Evolutionary conservation across 768 basidiomycete genomes (phyloP).

Genomic region (Cystofilobasidium capitatum): DNA sequence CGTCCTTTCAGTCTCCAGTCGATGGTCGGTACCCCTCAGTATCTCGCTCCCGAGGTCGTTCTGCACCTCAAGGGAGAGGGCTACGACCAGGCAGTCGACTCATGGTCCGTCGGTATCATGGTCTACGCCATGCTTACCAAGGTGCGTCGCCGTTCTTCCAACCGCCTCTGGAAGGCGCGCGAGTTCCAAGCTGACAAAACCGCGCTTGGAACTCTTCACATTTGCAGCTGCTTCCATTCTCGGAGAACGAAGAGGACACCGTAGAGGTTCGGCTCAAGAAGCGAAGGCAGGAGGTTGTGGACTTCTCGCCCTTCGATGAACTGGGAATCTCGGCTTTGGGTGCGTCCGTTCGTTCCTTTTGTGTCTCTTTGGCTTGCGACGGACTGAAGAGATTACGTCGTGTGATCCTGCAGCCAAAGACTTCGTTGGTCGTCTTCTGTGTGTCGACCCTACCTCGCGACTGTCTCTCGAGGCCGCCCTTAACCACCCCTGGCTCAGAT

Average conservation of each 20-base stretch:
- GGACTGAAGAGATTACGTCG: background rate
- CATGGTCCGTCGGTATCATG: slow-evolving; percentile 93
- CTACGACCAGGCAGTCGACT: slow-evolving; percentile 82
- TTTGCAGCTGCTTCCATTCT: slow-evolving; percentile 60
- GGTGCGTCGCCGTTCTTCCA: slow-evolving; percentile 47
- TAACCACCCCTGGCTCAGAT: slow-evolving; percentile 63
- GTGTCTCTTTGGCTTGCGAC: background rate
- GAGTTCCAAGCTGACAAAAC: background rate
- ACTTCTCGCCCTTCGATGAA: slow-evolving; percentile 50
- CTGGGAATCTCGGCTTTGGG: slow-evolving; percentile 46
- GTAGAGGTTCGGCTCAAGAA: slow-evolving; percentile 44
- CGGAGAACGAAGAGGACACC: slow-evolving; percentile 56
- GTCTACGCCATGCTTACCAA: slow-evolving; percentile 51
- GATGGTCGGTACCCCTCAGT: slow-evolving; percentile 92
- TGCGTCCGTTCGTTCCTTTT: slow-evolving; percentile 36
- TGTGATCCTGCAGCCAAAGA: slow-evolving; percentile 46
- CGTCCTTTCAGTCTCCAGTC: slow-evolving; percentile 47
- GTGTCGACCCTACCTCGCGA: slow-evolving; percentile 54
- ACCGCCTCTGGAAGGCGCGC: background rate
- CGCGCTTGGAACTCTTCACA: slow-evolving; percentile 23
- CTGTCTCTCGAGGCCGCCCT: slow-evolving; percentile 63
- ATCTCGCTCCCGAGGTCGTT: slow-evolving; percentile 57
- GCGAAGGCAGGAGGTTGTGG: slow-evolving; percentile 53
- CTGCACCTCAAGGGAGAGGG: slow-evolving; percentile 54
- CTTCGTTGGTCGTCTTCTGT: slow-evolving; percentile 61